These are phyloP conservation scores for Hibiscus syriacus DNA, from an alignment of 345 rosid species.

Conservation along the genomic window DNA sequence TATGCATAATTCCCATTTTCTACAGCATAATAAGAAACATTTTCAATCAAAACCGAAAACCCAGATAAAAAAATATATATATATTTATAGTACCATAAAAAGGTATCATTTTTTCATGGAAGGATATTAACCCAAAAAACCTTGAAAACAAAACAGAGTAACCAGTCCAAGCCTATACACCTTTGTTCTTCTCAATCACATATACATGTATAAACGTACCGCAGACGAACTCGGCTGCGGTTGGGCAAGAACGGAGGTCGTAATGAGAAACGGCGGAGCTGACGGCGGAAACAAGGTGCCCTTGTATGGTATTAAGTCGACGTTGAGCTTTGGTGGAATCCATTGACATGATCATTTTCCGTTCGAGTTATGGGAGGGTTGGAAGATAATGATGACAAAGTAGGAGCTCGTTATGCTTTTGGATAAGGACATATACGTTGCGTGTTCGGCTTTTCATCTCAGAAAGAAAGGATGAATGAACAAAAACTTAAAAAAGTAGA, in stretches of 20 bases:
- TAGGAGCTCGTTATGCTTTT: too few species aligned
- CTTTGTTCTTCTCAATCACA: not conserved
- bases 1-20: too few species aligned
- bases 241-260: constrained; percentile 38
- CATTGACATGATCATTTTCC: constrained; percentile 24
- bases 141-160: not conserved
- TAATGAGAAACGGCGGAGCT: constrained; percentile 18
- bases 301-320: constrained; percentile 58
- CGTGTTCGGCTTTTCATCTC: too few species aligned
- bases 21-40: too few species aligned
- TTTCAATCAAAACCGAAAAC: not conserved
- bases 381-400: too few species aligned
- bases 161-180: not conserved
- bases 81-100: not conserved
- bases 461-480: too few species aligned
- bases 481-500: too few species aligned
- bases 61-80: not conserved
- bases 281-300: constrained; percentile 38
- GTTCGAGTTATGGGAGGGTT: too few species aligned
- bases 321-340: constrained; percentile 58
- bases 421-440: too few species aligned
- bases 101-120: not conserved
- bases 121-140: not conserved
- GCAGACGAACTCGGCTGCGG: constrained; percentile 64
- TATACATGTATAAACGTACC: constrained; percentile 34